phyloP scores from a whole-genome alignment of 176 grass and related monocot genomes.

The Oryza coarctata region DNA sequence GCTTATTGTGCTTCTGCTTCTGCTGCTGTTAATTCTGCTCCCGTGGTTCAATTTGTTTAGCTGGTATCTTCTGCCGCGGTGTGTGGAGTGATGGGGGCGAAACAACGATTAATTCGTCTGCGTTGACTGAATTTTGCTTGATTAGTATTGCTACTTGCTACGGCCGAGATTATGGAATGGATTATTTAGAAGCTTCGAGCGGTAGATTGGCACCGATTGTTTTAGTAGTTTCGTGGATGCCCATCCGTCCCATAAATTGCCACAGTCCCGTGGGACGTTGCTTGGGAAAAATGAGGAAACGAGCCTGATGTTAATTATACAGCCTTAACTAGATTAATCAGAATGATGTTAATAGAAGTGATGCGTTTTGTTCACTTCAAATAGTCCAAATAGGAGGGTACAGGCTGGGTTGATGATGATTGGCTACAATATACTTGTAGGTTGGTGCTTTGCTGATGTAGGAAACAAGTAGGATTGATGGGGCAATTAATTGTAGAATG shows the following conservation, averaged over 20 bases:
- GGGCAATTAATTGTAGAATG: not conserved
- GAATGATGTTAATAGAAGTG: not conserved
- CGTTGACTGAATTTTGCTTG: not conserved
- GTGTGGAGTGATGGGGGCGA: not conserved
- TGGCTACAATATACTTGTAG: not conserved
- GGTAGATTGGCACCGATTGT: not conserved
- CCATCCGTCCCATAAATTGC: not conserved
- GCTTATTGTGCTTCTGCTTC: not conserved
- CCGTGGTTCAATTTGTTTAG: constrained; percentile 7
- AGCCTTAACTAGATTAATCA: not conserved
- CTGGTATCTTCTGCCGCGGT: not conserved
- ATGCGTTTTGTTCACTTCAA: not conserved
- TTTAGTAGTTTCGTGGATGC: not conserved
- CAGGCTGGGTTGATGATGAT: not conserved
- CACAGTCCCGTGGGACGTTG: not conserved
- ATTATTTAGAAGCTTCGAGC: not conserved
- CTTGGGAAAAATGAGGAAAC: not conserved
- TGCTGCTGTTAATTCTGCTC: not conserved
- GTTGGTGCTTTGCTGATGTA: not conserved
- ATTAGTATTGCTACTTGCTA: not conserved
- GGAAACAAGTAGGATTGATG: not conserved
- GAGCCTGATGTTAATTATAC: not conserved
- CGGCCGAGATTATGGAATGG: not conserved
- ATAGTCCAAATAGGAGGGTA: not conserved
- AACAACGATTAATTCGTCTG: not conserved